Conservation (phyloP, 441 rosid genomes). For the Syzygium malaccense region DNA sequence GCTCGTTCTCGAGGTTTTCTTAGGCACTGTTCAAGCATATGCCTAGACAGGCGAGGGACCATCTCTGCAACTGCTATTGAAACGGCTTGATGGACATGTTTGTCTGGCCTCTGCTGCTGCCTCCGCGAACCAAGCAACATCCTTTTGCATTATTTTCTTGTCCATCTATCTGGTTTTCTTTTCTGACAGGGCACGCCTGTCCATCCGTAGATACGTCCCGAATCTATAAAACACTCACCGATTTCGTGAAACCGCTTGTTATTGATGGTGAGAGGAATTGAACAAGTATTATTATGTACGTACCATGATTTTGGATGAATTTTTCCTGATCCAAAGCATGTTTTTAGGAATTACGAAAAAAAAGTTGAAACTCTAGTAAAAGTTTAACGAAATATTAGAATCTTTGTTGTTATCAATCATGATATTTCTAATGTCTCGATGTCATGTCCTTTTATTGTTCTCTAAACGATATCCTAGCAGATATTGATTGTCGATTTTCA, state of each 20-base stretch:
- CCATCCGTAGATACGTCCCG: neutral
- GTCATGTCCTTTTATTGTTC: neutral
- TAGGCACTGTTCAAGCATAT: neutral
- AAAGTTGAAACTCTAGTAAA: neutral
- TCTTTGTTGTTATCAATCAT: neutral
- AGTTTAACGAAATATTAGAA: neutral
- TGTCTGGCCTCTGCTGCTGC: neutral
- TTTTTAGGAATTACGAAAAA: neutral
- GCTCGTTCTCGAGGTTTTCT: neutral
- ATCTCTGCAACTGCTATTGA: neutral
- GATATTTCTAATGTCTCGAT: fast-evolving
- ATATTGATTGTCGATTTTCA: neutral
- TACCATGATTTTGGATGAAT: neutral
- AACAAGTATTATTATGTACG: neutral
- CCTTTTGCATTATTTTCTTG: neutral
- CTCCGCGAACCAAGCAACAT: neutral
- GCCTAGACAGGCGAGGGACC: neutral
- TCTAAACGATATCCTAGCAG: too few relatives aligned
- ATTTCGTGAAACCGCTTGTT: neutral
- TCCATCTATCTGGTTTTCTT: neutral
- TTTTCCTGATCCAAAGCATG: neutral
- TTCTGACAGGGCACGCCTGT: neutral
- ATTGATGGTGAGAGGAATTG: neutral
- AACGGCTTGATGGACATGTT: neutral
- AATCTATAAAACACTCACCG: neutral